phyloP scores from a whole-genome alignment of 306 rosid genomes.

The Cucumis cinereus region DNA sequence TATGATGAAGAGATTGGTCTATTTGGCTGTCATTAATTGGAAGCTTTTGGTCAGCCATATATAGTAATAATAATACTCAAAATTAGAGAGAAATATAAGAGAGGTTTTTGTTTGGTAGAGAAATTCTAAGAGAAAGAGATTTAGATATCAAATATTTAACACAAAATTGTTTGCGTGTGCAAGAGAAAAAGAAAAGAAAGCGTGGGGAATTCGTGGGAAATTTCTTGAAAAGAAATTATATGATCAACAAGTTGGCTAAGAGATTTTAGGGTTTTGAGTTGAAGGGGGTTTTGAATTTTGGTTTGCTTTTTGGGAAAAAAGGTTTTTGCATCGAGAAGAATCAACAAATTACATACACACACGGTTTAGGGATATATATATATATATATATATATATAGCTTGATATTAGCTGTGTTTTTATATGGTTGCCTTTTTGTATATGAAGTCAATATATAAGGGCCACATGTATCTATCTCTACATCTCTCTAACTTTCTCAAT shows the following conservation, averaged over 20 bases:
- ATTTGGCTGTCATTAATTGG: not conserved
- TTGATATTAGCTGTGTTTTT: not conserved
- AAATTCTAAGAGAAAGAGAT: not conserved
- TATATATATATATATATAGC: not conserved
- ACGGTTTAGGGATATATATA: not conserved
- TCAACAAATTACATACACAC: not conserved
- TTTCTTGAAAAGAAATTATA: not conserved
- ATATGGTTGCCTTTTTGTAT: not conserved
- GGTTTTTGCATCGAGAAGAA: not conserved
- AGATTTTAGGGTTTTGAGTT: not conserved
- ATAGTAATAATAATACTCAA: not conserved
- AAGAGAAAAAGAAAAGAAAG: not conserved
- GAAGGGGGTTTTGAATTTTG: not conserved
- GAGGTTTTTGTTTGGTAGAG: not conserved
- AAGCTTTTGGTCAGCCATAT: constrained; percentile 6
- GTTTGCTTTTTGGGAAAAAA: not conserved
- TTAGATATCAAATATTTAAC: not conserved
- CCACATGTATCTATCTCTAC: not conserved
- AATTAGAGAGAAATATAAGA: not conserved
- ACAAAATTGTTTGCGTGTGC: not conserved
- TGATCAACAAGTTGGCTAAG: not conserved
- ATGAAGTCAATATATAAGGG: not conserved
- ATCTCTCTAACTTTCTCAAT: not conserved
- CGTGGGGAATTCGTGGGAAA: constrained; percentile 11
- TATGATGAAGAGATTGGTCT: not conserved